A percentile compares a stretch with the other conserved stretches of the same genome.
These are phyloP conservation scores for Hirsutella minnesotensis DNA, from an alignment of 2,329 filamentous ascomycete genomes.

Conservation along the genomic window DNA sequence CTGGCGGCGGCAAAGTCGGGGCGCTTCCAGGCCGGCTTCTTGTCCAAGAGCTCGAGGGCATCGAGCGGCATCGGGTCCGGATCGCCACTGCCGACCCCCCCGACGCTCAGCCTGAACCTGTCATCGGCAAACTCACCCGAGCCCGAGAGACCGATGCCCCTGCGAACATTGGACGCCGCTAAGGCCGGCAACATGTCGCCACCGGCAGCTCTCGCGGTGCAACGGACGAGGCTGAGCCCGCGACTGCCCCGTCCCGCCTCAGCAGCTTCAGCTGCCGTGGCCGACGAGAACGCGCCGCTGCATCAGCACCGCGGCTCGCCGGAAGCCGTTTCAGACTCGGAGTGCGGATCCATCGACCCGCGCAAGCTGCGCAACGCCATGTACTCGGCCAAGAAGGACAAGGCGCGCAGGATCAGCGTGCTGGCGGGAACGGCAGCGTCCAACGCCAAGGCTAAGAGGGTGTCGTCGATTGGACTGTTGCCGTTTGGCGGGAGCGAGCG, in stretches of 20 bases:
- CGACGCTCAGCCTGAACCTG: slow-evolving; percentile 44
- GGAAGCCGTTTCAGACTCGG: slow-evolving; percentile 34
- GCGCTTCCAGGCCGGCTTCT: slow-evolving; percentile 81
- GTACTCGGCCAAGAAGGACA: slow-evolving; percentile 37
- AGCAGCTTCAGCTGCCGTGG: slow-evolving; percentile 11
- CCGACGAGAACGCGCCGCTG: slow-evolving; percentile 42
- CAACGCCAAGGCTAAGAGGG: slow-evolving; percentile 27
- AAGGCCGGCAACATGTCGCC: slow-evolving; percentile 40
- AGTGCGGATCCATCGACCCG: slow-evolving; percentile 37
- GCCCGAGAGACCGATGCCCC: slow-evolving; percentile 24
- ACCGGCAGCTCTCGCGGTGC: slow-evolving; percentile 18
- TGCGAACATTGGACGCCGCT: slow-evolving; percentile 37
- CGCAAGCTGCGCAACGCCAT: slow-evolving; percentile 44
- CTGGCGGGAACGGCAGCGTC: slow-evolving; percentile 22
- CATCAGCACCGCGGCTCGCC: slow-evolving; percentile 19
- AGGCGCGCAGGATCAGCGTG: slow-evolving; percentile 27
- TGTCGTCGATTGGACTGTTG: slow-evolving; percentile 30
- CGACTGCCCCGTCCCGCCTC: slow-evolving; percentile 13
- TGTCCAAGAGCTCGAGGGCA: slow-evolving; percentile 43
- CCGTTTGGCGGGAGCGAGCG: slow-evolving; percentile 7
- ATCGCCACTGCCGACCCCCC: slow-evolving; percentile 48
- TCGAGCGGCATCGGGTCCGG: slow-evolving; percentile 31
- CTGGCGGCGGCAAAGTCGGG: slow-evolving; percentile 44
- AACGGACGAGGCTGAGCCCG: slow-evolving; percentile 8
- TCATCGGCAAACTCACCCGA: slow-evolving; percentile 31